Conservation (phyloP, 371 early-diverging fungal species). For the Zopfochytrium polystomum region DNA sequence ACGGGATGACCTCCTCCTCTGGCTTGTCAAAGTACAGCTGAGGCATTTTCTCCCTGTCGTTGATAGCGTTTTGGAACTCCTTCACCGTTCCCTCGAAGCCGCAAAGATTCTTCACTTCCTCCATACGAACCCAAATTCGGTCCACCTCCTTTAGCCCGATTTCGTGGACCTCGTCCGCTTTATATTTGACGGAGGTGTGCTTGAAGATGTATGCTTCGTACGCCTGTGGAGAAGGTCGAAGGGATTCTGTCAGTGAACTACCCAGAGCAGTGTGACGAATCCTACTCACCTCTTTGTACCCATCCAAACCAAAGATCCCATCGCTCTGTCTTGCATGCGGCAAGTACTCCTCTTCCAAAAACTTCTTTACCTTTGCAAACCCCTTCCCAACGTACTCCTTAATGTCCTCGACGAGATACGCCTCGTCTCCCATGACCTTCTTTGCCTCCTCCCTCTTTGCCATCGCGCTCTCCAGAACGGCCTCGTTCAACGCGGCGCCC, state of each 20-base stretch:
- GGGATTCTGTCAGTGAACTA: too few species aligned
- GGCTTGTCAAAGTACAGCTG: constrained; percentile 22
- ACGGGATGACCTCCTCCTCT: constrained; percentile 22
- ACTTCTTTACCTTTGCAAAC: constrained; percentile 12
- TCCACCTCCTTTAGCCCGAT: constrained; percentile 35
- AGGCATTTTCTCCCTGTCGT: constrained; percentile 29
- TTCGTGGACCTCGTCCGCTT: constrained; percentile 36
- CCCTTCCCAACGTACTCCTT: background rate
- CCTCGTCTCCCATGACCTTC: too few species aligned
- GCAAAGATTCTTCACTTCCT: constrained; percentile 24
- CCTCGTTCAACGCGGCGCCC: too few species aligned
- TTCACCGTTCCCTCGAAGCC: constrained; percentile 34
- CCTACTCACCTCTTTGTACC: too few species aligned
- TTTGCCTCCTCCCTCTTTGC: too few species aligned
- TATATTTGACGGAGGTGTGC: constrained; percentile 18
- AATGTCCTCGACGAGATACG: too few species aligned
- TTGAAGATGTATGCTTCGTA: constrained; percentile 21
- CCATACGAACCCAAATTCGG: constrained; percentile 34
- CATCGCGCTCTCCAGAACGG: too few species aligned
- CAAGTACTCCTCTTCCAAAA: constrained; percentile 29
- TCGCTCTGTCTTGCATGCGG: constrained; percentile 24
- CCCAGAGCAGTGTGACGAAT: too few species aligned
- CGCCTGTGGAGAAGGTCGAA: background rate
- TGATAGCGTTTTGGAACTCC: too few species aligned
- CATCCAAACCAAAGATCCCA: too few species aligned